Base-by-base conservation (phyloP, 2,329 filamentous ascomycete genomes). In the Colletotrichum brevisporum region DNA sequence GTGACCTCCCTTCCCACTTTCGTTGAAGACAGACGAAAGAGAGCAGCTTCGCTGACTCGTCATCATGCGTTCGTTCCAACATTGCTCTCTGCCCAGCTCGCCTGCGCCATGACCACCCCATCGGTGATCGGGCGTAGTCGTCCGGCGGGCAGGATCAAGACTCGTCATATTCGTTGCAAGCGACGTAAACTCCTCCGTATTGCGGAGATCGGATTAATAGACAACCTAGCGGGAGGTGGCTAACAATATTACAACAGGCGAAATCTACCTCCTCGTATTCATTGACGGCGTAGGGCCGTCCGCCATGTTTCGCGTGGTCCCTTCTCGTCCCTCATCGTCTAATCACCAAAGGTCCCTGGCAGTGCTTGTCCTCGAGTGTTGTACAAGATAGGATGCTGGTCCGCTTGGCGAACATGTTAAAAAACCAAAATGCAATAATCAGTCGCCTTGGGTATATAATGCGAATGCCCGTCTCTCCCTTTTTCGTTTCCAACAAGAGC, bases 401-500 rank as follows among this genome's bases (percentile, higher is more conserved):
- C n/a, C 18, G 18, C 51, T 24, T 53, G 6, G 50, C 5, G 21
- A 10, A 18, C 13, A 15, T 53, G 16, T 31, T 18, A 8, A 21
- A 64, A 51, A 16, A 54, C 18, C 5, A 18, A 56, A 51, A 10
- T 36, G 31, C 31, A 13, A 56, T 57, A 53, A 26, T 39, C 62
- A 61, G 52, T 59, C 36, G 43, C 55, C 52, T 39, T 69, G 67
- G 67, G 67, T 69, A 67, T 69, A 66, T 56, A 48, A 67, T 66
- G 67, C 67, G 45, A 66, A 69, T 39, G 55, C 43, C 55, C 62
- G 27, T 31, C 24, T 26, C 24, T 50, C 6, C 39, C 36, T 48
- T 45, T n/a, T 31, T 61, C 48, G 16, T 51, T 60, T 56, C 62
- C 21, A 39, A 53, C 43, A 47, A 56, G 45, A 55, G 31, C 62